Evolutionary conservation across 371 early-diverging fungal species (phyloP).

Genomic region (Zychaea mexicana): DNA sequence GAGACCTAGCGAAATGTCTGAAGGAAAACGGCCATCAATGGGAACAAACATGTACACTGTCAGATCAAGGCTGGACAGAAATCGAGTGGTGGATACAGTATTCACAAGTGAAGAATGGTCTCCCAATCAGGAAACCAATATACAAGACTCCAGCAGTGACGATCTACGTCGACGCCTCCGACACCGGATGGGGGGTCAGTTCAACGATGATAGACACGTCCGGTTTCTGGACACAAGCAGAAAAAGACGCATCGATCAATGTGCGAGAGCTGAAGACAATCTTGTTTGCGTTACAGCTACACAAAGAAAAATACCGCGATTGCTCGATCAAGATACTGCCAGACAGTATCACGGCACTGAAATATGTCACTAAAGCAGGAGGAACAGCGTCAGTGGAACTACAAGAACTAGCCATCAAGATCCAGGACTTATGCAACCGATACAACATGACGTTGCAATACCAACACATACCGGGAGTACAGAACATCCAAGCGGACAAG

Average conservation of each 20-base stretch:
- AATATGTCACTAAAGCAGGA: slow-evolving; percentile 22
- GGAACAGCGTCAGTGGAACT: slow-evolving; percentile 13
- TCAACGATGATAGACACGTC: background rate
- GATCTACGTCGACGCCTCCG: too few species aligned
- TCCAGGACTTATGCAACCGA: background rate
- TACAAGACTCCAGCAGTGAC: too few species aligned
- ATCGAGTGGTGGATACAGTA: too few species aligned
- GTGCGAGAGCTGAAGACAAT: slow-evolving; percentile 23
- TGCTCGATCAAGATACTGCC: slow-evolving; percentile 10
- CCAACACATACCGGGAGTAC: background rate
- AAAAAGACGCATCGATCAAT: slow-evolving; percentile 22
- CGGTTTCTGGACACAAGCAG: slow-evolving; percentile 16
- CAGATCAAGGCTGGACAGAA: background rate
- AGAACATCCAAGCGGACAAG: background rate
- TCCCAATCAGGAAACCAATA: too few species aligned
- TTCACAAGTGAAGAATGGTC: too few species aligned
- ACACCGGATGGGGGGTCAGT: too few species aligned
- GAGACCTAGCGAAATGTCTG: slow-evolving; percentile 8
- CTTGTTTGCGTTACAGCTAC: slow-evolving; percentile 11
- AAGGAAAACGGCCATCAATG: slow-evolving; percentile 4
- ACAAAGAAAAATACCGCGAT: slow-evolving; percentile 12
- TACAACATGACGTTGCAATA: background rate
- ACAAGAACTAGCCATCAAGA: slow-evolving; percentile 10
- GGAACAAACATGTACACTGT: slow-evolving; percentile 2
- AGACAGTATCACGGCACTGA: slow-evolving; percentile 24